Base-by-base conservation (phyloP, 192 early-diverging fungal species). In the Helicostylum pulchrum region DNA sequence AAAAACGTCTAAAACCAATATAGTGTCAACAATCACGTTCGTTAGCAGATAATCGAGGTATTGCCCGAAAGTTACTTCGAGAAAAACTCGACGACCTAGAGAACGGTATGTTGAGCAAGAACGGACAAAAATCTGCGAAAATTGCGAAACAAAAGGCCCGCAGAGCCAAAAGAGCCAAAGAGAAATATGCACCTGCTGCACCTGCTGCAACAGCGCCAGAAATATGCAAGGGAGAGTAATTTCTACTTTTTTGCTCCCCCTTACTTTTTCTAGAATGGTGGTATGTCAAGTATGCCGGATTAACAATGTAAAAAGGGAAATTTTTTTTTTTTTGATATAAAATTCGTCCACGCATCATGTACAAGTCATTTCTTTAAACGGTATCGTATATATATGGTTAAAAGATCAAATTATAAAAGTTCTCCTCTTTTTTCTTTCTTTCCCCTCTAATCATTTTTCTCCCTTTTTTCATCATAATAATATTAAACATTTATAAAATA, bases 1-100 rank as follows among this genome's bases (percentile, higher is more conserved):
- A 4, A 1, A 17, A 14, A 39, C 5, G 11, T 21, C n/a, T 36
- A 54, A 31, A n/a, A 53, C 0, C 26, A 26, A 26, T 26, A 66
- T 78, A 82, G 63, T 92, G 90, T 52, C 90, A 92, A 54, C 85
- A 89, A 26, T 90, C 89, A 0, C 72, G 90, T 34, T 90, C 86
- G 14, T 63, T 89, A 46, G 81, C 83, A 30, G 81, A 87, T 65
- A 92, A 92, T 64, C 82, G 90, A 62, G 83, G 83, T 32, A 80
- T 90, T 34, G 90, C 90, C 0, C 61, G 81, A 46, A 85, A 87
- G 53, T 70, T 89, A 26, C 65, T 92, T 1, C 57, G 70, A 14
- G 80, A 75, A 14, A 86, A 88, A 68, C 71, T 92, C n/a, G 90
- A 92, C 67, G 79, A 89, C 17, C 68, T 81, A 30, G 62, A 74